Evolutionary conservation across 495 filamentous ascomycete genomes (phyloP).

Genomic region (Hyaloscypha bicolor): DNA sequence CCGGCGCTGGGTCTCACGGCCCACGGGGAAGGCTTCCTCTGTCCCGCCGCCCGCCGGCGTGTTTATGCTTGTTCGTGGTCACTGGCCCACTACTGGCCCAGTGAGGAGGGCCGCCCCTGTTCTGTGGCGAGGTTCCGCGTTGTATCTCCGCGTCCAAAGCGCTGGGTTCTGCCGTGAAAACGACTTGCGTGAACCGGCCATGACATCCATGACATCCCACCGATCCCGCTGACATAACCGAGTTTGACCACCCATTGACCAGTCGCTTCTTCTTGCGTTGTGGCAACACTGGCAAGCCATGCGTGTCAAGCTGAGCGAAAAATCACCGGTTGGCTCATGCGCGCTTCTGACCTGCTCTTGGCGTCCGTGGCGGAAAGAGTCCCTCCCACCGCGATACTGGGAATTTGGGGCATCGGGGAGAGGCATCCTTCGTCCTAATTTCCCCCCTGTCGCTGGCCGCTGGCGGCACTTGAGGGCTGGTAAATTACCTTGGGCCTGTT

Average conservation of each 20-base stretch:
- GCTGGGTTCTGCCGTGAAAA: conserved; percentile 10
- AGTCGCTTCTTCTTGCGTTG: background rate
- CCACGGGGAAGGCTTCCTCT: background rate
- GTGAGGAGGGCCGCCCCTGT: background rate
- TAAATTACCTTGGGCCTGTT: too few relatives aligned
- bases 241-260: background rate
- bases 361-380: background rate
- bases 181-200: background rate
- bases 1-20: background rate
- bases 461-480: too few relatives aligned
- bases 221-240: background rate
- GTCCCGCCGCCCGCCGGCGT: background rate
- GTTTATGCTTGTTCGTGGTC: background rate
- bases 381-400: background rate
- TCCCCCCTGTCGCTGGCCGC: conserved; percentile 1
- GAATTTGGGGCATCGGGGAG: conserved; percentile 9
- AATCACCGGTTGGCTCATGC: conserved; percentile 10
- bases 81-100: background rate
- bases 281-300: background rate
- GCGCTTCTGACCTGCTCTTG: background rate
- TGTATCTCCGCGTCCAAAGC: conserved; percentile 14
- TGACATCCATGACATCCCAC: background rate
- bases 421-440: background rate
- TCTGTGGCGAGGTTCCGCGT: background rate
- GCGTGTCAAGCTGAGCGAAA: background rate